Evolutionary conservation across 2,329 filamentous ascomycete species (phyloP), one percentile per base, ranked within the genome.

Genomic region (Cercospora sp.): DNA sequence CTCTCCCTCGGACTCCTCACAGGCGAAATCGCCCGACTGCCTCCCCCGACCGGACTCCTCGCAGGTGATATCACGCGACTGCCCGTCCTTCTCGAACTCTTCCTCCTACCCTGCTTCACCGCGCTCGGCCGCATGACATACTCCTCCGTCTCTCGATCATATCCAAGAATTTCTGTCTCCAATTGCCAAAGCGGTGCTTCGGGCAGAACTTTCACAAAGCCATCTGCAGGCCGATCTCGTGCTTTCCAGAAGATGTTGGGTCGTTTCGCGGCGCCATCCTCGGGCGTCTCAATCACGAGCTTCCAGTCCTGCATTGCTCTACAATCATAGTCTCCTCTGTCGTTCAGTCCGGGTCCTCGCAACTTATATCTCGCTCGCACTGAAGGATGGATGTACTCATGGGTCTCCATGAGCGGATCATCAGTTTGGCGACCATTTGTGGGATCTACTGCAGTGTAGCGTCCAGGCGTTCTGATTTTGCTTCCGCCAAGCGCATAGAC

Each of bases 321-420:
- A 70, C 80, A 76, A 20, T 83, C 79, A 73, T 85, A 86, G 28
- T 72, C 51, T 55, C 81, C 81, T 39, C 77, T 78, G 74, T 85
- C 84, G 39, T 80, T 74, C 51, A 80, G 70, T 3, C 83, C 83
- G 1, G 83, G 83, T 3, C 84, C 84, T 67, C 78, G 73, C 5
- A 84, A 78, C 12, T 79, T 79, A 55, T 81, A 71, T 13, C 84
- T 79, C 0, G 82, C 77, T 20, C 84, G 80, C 5, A 82, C 84
- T 4, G 78, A 82, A 5, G 84, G 80, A 72, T 86, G 84, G 31
- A 86, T 81, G 72, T 85, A 85, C 74, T 86, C 84, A 70, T 83
- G 80, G 26, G 84, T 85, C 23, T 84, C 78, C 33, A 79, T 76
- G 33, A 86, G 78, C 1, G 82, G 81, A 1, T 81, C 78, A 20